A percentile compares a stretch with the other conserved stretches of the same genome.
Conservation (phyloP, 164 flowering plant species). For the Buxus sempervirens region DNA sequence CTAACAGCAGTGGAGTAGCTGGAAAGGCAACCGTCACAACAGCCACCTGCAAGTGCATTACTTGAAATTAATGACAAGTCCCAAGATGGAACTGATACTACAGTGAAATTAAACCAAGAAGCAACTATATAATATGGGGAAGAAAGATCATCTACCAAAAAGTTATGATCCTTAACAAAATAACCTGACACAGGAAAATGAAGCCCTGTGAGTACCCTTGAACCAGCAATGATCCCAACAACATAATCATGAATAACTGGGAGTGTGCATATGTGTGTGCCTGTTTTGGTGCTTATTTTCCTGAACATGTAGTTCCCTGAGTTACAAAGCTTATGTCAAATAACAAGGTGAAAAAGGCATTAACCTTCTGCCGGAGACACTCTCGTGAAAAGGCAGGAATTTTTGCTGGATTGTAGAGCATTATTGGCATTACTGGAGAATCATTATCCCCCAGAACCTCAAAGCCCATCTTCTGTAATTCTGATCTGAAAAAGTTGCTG, state of each 20-base stretch:
- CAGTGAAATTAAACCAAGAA: not conserved
- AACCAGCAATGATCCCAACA: too few relatives aligned
- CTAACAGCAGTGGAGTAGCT: slow-evolving; percentile 85
- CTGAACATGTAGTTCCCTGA: too few relatives aligned
- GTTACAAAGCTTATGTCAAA: too few relatives aligned
- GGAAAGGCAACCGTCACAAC: slow-evolving; percentile 94
- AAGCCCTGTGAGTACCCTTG: too few relatives aligned
- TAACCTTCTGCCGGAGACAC: slow-evolving; percentile 81
- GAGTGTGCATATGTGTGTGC: too few relatives aligned
- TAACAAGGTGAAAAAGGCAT: slow-evolving; percentile 16
- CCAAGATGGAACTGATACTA: not conserved
- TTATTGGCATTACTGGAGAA: slow-evolving; percentile 98
- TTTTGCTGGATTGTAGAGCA: slow-evolving; percentile 98
- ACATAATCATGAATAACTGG: too few relatives aligned
- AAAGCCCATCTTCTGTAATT: slow-evolving; percentile 93
- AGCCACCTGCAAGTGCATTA: slow-evolving; percentile 56
- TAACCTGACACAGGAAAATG: too few relatives aligned
- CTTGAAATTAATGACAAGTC: not conserved
- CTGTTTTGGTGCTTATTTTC: too few relatives aligned
- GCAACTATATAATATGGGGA: not conserved
- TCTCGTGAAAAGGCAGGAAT: slow-evolving; percentile 95
- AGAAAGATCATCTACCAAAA: not conserved
- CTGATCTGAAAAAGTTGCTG: slow-evolving; percentile 94
- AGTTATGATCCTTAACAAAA: too few relatives aligned
- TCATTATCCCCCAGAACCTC: slow-evolving; percentile 99